Percentiles rank a stretch among this genome's conserved stretches.
Conservation (phyloP, 179 eudicot species). For the Monotropa hypopitys region DNA sequence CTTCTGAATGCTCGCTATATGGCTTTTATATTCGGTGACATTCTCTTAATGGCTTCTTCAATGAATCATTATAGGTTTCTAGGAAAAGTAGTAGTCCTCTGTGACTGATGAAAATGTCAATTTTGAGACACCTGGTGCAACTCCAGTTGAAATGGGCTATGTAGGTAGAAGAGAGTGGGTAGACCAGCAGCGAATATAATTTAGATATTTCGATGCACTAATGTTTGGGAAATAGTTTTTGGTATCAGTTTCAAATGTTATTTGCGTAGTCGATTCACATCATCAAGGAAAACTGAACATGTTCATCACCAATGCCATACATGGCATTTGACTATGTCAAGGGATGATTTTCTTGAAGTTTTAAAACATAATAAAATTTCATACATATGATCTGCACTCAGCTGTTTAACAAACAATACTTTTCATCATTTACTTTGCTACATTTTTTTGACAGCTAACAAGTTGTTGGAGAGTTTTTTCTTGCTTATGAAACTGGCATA, state of each 20-base stretch:
- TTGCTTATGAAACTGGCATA: conserved; percentile 2
- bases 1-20: neutral
- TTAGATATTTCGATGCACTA: neutral
- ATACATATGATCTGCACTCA: neutral
- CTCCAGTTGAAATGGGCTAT: neutral
- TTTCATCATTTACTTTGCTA: neutral
- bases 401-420: neutral
- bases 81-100: neutral
- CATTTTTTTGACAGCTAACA: neutral
- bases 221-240: neutral
- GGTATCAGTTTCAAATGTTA: neutral
- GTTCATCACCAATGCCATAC: neutral
- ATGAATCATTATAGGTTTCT: neutral
- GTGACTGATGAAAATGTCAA: neutral
- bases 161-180: neutral
- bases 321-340: neutral
- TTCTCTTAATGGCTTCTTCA: neutral
- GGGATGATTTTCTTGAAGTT: neutral
- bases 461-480: neutral
- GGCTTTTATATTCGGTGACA: neutral
- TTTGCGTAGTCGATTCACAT: neutral
- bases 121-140: neutral
- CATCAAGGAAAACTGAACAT: neutral
- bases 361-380: neutral
- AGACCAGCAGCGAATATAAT: neutral